Evolutionary conservation across 352 stramenopile species (phyloP), one percentile per base, ranked within the genome.

Genomic region (Phytophthora hibernalis): DNA sequence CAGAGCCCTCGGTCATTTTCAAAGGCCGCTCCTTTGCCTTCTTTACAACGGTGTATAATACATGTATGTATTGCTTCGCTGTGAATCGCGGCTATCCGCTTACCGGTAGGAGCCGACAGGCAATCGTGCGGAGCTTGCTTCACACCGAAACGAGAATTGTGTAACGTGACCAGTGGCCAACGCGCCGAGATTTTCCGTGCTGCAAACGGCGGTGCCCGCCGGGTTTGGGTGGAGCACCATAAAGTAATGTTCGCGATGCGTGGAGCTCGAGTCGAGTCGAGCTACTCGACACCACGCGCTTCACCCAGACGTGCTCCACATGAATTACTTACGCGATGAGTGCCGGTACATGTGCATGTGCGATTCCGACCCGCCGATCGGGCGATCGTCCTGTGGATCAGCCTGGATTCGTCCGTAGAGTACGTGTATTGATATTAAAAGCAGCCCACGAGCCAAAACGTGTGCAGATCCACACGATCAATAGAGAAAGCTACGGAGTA

Each of bases 401-500:
- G 35, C 30, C 26, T 57, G 52, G 60, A 59, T 62, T 67, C 54
- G 21, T 38, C 30, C 50, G 35, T 70, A 43, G 50, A 66, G 49
- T 71, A 50, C 5, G 5, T 28, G 24, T 28, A 30, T 30, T 30
- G 6, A 30, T 30, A 30, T 30, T 30, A 30, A 6, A 30, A 30
- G n/a, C n/a, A n/a, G n/a, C n/a, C n/a, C n/a, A n/a, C n/a, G n/a
- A n/a, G n/a, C n/a, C n/a, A n/a, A n/a, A n/a, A 20, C 38, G 40
- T 49, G 53, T 55, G 60, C 61, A 69, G 61, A 70, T 70, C 61
- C 28, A 18, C 26, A 8, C 22, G 47, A 70, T 47, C 31, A 20
- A 28, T 48, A 69, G 24, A 63, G 61, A 64, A 28, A 49, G 40
- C 9, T 13, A 35, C n/a, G 61, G 11, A 64, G 35, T 64, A 31